Evolutionary conservation across 192 early-diverging fungal genomes (phyloP).

Genomic region (Linnemannia zychae): DNA sequence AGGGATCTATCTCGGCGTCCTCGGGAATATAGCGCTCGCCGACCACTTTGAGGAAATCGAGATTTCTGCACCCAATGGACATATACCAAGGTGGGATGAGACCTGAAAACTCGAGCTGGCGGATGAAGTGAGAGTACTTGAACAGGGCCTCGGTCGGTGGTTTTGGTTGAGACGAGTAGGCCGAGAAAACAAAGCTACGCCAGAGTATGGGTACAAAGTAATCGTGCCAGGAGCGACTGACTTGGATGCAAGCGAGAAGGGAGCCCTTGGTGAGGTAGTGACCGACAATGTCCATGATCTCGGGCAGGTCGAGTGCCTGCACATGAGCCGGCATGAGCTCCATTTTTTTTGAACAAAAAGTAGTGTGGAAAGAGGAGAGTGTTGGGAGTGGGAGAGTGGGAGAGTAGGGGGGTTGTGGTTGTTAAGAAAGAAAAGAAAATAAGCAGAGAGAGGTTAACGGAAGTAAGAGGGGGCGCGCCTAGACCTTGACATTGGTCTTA

Average conservation of each 20-base stretch:
- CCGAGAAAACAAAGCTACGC: background rate
- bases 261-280: background rate
- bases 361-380: background rate
- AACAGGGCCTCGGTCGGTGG: background rate
- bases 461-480: background rate
- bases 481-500: background rate
- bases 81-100: background rate
- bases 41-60: background rate
- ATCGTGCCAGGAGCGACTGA: background rate
- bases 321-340: background rate
- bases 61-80: conserved; percentile 6
- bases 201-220: conserved; percentile 2
- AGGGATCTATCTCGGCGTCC: background rate
- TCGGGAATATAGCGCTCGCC: background rate
- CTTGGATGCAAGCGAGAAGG: background rate
- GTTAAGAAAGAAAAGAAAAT: background rate
- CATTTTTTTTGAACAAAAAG: background rate
- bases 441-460: background rate
- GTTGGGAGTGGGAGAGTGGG: background rate
- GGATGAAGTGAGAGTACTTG: background rate
- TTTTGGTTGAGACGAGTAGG: background rate
- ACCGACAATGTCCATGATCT: conserved; percentile 3
- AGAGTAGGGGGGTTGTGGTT: background rate
- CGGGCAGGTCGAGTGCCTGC: conserved; percentile 9
- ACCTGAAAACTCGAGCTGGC: background rate